phyloP scores from a whole-genome alignment of 495 filamentous ascomycete genomes.

The Lepidopterella palustris region DNA sequence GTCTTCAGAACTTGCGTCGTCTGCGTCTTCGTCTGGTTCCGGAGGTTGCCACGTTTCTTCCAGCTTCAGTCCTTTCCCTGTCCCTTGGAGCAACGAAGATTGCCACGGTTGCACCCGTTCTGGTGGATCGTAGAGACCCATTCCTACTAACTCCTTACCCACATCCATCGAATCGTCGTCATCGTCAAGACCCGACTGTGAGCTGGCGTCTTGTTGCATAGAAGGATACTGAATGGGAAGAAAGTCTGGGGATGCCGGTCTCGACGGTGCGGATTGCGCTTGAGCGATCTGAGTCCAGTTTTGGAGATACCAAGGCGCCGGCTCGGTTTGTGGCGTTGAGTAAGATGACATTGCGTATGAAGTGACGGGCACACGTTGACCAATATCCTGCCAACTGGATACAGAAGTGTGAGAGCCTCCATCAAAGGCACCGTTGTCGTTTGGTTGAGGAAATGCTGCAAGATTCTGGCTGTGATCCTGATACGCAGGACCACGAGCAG shows the following conservation, averaged over 20 bases:
- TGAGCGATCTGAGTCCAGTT: slow-evolving; percentile 22
- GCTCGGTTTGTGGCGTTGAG: slow-evolving; percentile 15
- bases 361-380: slow-evolving; percentile 1
- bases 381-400: slow-evolving; percentile 13
- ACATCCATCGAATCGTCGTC: slow-evolving; percentile 19
- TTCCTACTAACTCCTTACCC: slow-evolving; percentile 63
- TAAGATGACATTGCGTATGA: slow-evolving; percentile 16
- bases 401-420: slow-evolving; percentile 15
- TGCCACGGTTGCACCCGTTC: slow-evolving; percentile 42
- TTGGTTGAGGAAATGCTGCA: not conserved
- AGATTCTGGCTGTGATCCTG: slow-evolving; percentile 8
- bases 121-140: slow-evolving; percentile 74
- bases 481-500: slow-evolving; percentile 17
- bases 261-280: slow-evolving; percentile 5
- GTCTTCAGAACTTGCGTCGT: slow-evolving; percentile 38
- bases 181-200: not conserved
- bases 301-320: slow-evolving; percentile 26
- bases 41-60: slow-evolving; percentile 80
- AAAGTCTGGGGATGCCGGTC: slow-evolving; percentile 19
- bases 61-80: slow-evolving; percentile 71
- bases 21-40: slow-evolving; percentile 45
- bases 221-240: slow-evolving; percentile 26
- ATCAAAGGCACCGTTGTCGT: not conserved
- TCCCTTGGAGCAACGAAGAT: slow-evolving; percentile 27
- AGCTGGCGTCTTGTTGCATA: not conserved